Evolutionary conservation across 371 early-diverging fungal genomes (phyloP).

Genomic region (Mucor indicus): DNA sequence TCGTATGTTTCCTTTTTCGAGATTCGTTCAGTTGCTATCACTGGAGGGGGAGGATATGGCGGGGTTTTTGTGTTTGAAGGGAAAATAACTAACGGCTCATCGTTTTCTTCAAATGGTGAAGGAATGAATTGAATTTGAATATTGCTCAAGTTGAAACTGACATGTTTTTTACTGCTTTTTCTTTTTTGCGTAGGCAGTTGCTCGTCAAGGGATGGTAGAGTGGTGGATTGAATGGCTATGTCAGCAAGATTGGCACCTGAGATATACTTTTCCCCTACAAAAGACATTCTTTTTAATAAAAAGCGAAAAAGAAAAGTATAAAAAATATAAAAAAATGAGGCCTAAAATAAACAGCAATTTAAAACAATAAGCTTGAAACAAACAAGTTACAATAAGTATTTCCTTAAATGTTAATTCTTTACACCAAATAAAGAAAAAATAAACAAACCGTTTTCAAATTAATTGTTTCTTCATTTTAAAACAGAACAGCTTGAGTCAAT

Average conservation of each 20-base stretch:
- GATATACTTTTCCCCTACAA: constrained; percentile 6
- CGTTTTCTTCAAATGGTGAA: not conserved
- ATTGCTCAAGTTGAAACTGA: constrained; percentile 16
- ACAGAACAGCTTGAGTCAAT: too few relatives aligned
- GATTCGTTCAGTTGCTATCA: constrained; percentile 5
- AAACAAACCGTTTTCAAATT: too few relatives aligned
- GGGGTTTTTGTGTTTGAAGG: not conserved
- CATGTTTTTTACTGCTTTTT: constrained; percentile 16
- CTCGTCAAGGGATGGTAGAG: not conserved
- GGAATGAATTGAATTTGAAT: constrained; percentile 17
- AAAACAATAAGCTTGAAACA: too few relatives aligned
- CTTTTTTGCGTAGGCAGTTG: not conserved
- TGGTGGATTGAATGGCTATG: constrained; percentile 10
- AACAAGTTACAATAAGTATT: too few relatives aligned
- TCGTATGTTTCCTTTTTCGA: constrained; percentile 16
- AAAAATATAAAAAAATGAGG: too few relatives aligned
- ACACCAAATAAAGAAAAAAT: too few relatives aligned
- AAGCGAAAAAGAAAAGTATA: too few relatives aligned
- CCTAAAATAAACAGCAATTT: too few relatives aligned
- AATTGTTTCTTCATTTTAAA: too few relatives aligned
- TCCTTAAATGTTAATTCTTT: too few relatives aligned
- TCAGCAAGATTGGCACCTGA: constrained; percentile 5
- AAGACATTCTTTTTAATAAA: too few relatives aligned
- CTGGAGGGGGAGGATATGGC: not conserved
- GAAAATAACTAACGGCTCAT: not conserved